Evolutionary conservation across 2,329 filamentous ascomycete species (phyloP), one percentile per base, ranked within the genome.

Genomic region (Botrytis fragariae): DNA sequence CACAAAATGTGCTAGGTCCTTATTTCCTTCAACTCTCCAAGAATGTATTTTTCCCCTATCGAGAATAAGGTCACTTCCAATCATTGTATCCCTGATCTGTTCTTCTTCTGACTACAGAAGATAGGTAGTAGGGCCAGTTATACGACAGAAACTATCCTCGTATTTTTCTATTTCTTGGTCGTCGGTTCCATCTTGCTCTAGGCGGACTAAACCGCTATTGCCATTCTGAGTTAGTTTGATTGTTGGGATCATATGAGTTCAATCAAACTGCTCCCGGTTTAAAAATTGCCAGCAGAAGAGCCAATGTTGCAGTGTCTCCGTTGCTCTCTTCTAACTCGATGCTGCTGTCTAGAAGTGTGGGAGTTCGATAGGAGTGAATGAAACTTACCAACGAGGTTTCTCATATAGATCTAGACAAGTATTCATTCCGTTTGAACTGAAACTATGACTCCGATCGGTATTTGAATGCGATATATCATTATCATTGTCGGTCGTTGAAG

Each of bases 1-100:
- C 22, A 97, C 87, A 78, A 97, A 90, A 83, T 92, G 91, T 60
- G 92, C 89, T 67, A 97, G 87, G 70, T 97, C 94, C 59, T 87
- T 83, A 1, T 95, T 85, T 6, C 93, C 88, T 7, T 93, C 88
- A 39, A 93, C 86, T 69, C 89, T 89, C 54, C 97, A 97, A 86
- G 97, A 97, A 85, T 97, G 97, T 77, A 97, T 90, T 77, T 96
- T 88, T 5, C 94, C 94, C 79, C 96, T 97, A 80, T 98, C 94
- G 3, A 97, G 86, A 37, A 97, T 89, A 48, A 9, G 9, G 44
- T 48, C 44, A 22, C 8, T 48, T 22, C 44, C 44, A 48, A 3
- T 7, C 3, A 4, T 48, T 9, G 6, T 3, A 1, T 48, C 8
- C 10, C 8, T 22, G 2, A 22, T 48, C 8, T 9, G 4, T 48